phyloP scores from a whole-genome alignment of 1,284 basidiomycete species.

The Heterobasidion annosum region DNA sequence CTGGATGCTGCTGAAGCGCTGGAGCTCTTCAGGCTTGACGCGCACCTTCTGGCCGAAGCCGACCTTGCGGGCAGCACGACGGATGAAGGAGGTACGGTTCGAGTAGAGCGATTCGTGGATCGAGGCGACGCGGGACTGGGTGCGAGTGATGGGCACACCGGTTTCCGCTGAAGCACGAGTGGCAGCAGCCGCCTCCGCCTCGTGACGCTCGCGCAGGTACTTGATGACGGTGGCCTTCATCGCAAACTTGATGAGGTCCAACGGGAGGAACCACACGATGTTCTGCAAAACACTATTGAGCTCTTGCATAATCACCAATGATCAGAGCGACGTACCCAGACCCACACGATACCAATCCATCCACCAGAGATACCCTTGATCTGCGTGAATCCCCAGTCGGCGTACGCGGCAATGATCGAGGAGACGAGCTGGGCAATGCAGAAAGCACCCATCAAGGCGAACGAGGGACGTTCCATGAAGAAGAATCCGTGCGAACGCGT shows the following conservation, averaged over 20 bases:
- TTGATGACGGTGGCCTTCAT: slow-evolving; percentile 93
- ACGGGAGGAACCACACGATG: slow-evolving; percentile 90
- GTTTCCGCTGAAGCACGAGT: slow-evolving; percentile 29
- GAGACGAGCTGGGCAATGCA: slow-evolving; percentile 89
- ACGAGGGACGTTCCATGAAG: slow-evolving; percentile 96
- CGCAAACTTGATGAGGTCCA: slow-evolving; percentile 93
- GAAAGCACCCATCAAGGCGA: slow-evolving; percentile 86
- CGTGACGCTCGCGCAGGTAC: slow-evolving; percentile 65
- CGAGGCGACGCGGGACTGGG: slow-evolving; percentile 83
- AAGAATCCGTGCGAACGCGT: slow-evolving; percentile 96
- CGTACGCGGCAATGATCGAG: slow-evolving; percentile 92
- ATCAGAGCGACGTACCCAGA: slow-evolving; percentile 59
- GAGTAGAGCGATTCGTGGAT: slow-evolving; percentile 92
- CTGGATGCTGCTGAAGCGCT: slow-evolving; percentile 80
- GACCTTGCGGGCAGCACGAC: slow-evolving; percentile 76
- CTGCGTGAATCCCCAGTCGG: slow-evolving; percentile 85
- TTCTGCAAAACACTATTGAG: slow-evolving; percentile 38
- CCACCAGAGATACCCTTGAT: slow-evolving; percentile 75
- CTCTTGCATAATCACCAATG: not conserved
- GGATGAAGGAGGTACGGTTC: slow-evolving; percentile 86
- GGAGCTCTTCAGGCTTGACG: slow-evolving; percentile 77
- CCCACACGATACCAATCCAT: slow-evolving; percentile 97
- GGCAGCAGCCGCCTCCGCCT: slow-evolving; percentile 33
- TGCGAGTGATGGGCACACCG: slow-evolving; percentile 78
- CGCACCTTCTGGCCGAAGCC: slow-evolving; percentile 76